Evolutionary conservation across 2,329 filamentous ascomycete genomes (phyloP).

Genomic region (Ophiocordyceps unilateralis): DNA sequence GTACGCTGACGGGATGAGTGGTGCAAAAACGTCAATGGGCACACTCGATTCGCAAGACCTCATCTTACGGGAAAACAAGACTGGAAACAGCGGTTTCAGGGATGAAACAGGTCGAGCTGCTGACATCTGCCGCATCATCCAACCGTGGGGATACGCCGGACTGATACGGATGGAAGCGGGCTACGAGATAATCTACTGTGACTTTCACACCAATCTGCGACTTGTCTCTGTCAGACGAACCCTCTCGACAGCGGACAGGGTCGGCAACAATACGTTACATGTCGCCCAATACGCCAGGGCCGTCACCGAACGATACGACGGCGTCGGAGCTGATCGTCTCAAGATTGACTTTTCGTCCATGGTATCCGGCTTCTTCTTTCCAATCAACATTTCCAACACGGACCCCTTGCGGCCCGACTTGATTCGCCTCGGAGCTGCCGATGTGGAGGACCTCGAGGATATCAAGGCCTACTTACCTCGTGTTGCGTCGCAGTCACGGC

Average conservation of each 20-base stretch:
- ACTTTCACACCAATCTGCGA: slow-evolving; percentile 30
- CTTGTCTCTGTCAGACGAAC: background rate
- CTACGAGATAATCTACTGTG: slow-evolving; percentile 53
- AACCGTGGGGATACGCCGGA: slow-evolving; percentile 41
- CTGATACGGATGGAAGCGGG: slow-evolving; percentile 52
- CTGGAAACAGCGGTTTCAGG: background rate
- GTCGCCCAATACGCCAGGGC: slow-evolving; percentile 21
- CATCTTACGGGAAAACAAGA: slow-evolving; percentile 30
- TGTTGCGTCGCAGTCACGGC: slow-evolving; percentile 18
- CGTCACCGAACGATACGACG: slow-evolving; percentile 25
- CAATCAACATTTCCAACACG: slow-evolving; percentile 29
- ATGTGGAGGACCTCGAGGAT: background rate
- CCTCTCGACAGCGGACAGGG: background rate
- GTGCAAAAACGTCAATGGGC: slow-evolving; percentile 46
- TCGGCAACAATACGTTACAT: background rate
- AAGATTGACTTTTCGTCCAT: slow-evolving; percentile 30
- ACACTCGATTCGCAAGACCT: slow-evolving; percentile 52
- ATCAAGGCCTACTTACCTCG: slow-evolving; percentile 25
- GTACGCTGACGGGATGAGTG: slow-evolving; percentile 55
- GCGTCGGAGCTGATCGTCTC: slow-evolving; percentile 22
- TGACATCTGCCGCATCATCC: slow-evolving; percentile 36
- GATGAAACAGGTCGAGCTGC: slow-evolving; percentile 34
- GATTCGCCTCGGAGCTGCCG: slow-evolving; percentile 13
- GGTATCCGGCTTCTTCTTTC: slow-evolving; percentile 33
- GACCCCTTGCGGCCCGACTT: slow-evolving; percentile 14